Base-by-base conservation (phyloP, 2,329 filamentous ascomycete genomes). In the Lomentospora prolificans region DNA sequence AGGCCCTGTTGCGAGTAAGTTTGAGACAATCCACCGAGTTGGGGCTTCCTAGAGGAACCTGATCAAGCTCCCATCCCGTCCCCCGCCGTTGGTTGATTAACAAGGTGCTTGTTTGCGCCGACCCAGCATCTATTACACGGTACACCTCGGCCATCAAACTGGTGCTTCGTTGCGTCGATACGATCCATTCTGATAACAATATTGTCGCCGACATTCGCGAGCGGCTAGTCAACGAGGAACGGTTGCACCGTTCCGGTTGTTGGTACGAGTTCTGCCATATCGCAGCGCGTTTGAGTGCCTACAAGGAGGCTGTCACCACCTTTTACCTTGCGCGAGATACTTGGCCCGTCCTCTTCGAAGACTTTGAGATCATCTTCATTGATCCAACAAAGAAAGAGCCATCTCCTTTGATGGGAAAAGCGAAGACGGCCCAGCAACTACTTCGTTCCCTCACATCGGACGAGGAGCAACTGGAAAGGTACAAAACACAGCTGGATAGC, bases 261-360 rank as follows among this genome's bases (percentile, higher is more conserved):
- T 68, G 67, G 67, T 60, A 60, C 1, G 64, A 69, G n/a, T 51
- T 69, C 1, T 61, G 64, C 2, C 67, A 69, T 30, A 58, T 46
- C 12, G 6, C 67, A 7, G 61, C 60, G 1, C 64, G 67, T 0
- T 60, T 69, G 0, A 52, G 55, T 1, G 61, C 61, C 5, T 69
- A 67, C 39, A 52, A 61, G 1, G 51, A 50, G 4, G 60, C 60
- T 0, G 58, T 62, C 0, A 22, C 59, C 4, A 58, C 53, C 1
- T 59, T 69, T 0, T 57, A 65, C 5, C 41, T 59, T 2, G 61
- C 64, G 0, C 57, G 61, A 12, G 7, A 25, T 0, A 53, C 58
- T 3, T 71, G 67, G 64, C 63, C 64, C 0, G 58, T 59, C 3
- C 58, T 72, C 0, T 72, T 72, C 6, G 55, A 64, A 4, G 63